Base-by-base conservation (phyloP, 305 asterid species). In the Salvia sclarea region DNA sequence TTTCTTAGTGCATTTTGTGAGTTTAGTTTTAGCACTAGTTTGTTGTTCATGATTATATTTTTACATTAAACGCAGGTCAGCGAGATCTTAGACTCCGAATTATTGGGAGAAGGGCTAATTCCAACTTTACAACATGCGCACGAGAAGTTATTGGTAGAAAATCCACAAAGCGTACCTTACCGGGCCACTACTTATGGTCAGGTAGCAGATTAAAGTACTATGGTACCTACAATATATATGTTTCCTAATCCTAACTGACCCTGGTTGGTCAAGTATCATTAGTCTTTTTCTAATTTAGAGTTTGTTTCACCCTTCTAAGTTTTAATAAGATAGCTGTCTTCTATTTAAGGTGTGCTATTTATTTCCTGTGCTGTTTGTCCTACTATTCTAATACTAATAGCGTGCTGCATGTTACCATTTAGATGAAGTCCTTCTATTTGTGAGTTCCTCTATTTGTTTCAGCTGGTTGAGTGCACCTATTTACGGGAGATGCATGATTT, bases 101-200 rank as follows among this genome's bases (percentile, higher is more conserved):
- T 93, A 64, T 73, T 93, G 80, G 97, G 97, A 21, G 98, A 93
- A 87, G 98, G 98, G 77, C 81, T 93, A 62, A 93, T 93, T 76
- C 97, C 98, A 61, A 90, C 95, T 69, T 79, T 93, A 56, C 98
- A 93, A 76, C 97, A 93, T 80, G 98, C 98, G 37, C 96, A 93
- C 78, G 97, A 93, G 75, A 77, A 90, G 52, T 84, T 93, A 38
- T 79, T 93, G 82, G 86, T 82, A 66, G 85, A 87, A 74, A 85
- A 86, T 78, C 97, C 98, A 20, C 80, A 67, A 74, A 84, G 95
- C 28, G 94, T 90, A 35, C 98, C 98, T 76, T 87, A 83, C 72
- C 68, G 83, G 25, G 98, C 95, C 38, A 93, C 96, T 31, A 80
- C 76, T 60, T 93, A 84, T 48, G 97, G 91, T 59, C 98, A 93